phyloP scores from a whole-genome alignment of 2,329 filamentous ascomycete species.

The Penicillium sp. region DNA sequence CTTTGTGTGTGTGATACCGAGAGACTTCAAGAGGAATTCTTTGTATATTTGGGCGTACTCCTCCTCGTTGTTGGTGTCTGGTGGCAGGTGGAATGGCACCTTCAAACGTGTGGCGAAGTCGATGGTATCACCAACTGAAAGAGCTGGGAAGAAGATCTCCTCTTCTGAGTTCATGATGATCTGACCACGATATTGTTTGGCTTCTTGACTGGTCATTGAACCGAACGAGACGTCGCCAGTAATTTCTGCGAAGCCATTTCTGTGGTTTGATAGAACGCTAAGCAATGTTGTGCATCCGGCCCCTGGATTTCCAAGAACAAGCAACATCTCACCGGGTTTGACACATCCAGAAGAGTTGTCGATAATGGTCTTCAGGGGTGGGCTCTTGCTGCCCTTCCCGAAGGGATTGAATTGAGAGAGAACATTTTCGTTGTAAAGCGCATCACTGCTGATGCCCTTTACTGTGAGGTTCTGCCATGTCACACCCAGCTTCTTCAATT shows the following conservation, averaged over 20 bases:
- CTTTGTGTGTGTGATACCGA: not conserved
- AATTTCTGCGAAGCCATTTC: not conserved
- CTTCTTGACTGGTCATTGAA: not conserved
- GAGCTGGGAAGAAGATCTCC: not conserved
- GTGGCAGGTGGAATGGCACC: not conserved
- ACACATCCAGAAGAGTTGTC: conserved; percentile 52
- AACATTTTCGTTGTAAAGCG: conserved; percentile 2
- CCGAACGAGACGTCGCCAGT: not conserved
- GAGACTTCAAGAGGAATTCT: too few relatives aligned
- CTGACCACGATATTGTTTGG: not conserved
- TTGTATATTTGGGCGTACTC: not conserved
- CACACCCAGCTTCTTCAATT: conserved; percentile 4
- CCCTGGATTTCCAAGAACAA: not conserved
- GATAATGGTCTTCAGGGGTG: conserved; percentile 34
- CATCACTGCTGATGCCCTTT: conserved; percentile 3
- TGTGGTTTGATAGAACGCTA: not conserved
- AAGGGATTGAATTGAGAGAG: conserved; percentile 3
- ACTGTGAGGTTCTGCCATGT: conserved; percentile 3
- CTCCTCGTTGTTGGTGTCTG: not conserved
- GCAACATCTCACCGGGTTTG: conserved; percentile 51
- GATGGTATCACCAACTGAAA: not conserved
- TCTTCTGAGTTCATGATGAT: conserved; percentile 3
- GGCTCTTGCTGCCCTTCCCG: not conserved
- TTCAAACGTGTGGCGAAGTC: not conserved
- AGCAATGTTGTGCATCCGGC: not conserved